Conservation (phyloP, 2,329 filamentous ascomycete species). For the Alternaria arbusti region DNA sequence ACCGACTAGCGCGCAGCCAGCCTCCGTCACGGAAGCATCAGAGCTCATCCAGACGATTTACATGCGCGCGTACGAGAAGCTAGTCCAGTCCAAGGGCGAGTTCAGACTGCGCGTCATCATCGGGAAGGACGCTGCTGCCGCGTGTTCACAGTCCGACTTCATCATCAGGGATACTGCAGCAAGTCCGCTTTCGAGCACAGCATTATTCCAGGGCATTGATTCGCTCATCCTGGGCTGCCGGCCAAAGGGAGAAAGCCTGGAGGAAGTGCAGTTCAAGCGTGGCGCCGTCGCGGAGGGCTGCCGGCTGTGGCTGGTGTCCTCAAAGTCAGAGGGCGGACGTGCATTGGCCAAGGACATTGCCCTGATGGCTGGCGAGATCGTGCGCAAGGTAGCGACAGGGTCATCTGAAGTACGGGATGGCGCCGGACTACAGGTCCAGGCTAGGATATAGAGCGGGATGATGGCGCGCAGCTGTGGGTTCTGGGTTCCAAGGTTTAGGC, state of each 20-base stretch:
- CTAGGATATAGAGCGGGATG: conserved; percentile 33
- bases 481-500: background rate
- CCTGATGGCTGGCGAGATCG: conserved; percentile 42
- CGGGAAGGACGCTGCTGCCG: conserved; percentile 32
- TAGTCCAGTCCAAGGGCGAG: conserved; percentile 41
- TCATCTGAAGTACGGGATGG: conserved; percentile 20
- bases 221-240: conserved; percentile 43
- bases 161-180: conserved; percentile 39
- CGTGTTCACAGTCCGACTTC: conserved; percentile 33
- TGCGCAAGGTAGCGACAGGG: conserved; percentile 28
- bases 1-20: conserved; percentile 28
- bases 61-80: conserved; percentile 45
- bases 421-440: conserved; percentile 31
- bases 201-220: conserved; percentile 39
- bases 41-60: conserved; percentile 45
- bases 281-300: conserved; percentile 36
- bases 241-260: conserved; percentile 44
- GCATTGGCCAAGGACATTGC: conserved; percentile 47
- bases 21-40: conserved; percentile 29
- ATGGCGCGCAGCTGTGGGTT: conserved; percentile 6
- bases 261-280: conserved; percentile 49
- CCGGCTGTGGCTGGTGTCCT: conserved; percentile 43
- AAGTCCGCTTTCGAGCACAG: conserved; percentile 21
- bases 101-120: conserved; percentile 36
- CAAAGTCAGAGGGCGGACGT: conserved; percentile 40